Base-by-base conservation (phyloP, 2,329 filamentous ascomycete species). In the Epichloe elymi region DNA sequence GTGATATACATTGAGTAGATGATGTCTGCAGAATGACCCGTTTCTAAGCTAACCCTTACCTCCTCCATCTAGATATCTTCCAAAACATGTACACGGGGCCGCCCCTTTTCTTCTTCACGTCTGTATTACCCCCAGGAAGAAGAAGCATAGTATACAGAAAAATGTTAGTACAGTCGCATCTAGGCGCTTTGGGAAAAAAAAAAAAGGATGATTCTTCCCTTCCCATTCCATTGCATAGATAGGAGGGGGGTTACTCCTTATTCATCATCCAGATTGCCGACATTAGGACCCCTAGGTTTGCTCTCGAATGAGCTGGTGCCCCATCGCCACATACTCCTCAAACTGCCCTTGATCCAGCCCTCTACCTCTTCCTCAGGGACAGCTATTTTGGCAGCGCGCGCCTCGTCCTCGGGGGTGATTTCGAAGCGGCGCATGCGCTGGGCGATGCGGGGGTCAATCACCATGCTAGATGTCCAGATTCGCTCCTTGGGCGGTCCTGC, bases 351-450 rank as follows among this genome's bases (percentile, higher is more conserved):
- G 59, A 80, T 75, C 74, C 80, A 82, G 17, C 83, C 84, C 65
- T 86, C 79, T 54, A 88, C 68, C 63, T 86, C 82, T 59, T 83
- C 80, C 64, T 83, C 76, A 0, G 81, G 78, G 14, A 85, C 74
- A 30, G 74, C 73, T 50, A 89, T 79, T 51, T 71, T 69, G 44
- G 74, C 71, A 1, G 83, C 83, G 51, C 81, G 76, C 37, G 76
- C 78, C 65, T 90, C 86, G 37, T 89, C 83, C 53, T 86, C 85
- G 0, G 78, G 70, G 12, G 67, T 71, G 23, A 95, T 69, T 62
- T 85, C 77, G 60, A 93, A 94, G 49, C 79, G 79, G 51, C 85
- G 77, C 91, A 97, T 96, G 49, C 88, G 81, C 60, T 75, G 74
- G 5, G 78, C 79, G 55, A 96, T 82, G 38, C 90, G 78, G 12